Base-by-base conservation (phyloP, 2,329 filamentous ascomycete genomes). In the Truncatella angustata region DNA sequence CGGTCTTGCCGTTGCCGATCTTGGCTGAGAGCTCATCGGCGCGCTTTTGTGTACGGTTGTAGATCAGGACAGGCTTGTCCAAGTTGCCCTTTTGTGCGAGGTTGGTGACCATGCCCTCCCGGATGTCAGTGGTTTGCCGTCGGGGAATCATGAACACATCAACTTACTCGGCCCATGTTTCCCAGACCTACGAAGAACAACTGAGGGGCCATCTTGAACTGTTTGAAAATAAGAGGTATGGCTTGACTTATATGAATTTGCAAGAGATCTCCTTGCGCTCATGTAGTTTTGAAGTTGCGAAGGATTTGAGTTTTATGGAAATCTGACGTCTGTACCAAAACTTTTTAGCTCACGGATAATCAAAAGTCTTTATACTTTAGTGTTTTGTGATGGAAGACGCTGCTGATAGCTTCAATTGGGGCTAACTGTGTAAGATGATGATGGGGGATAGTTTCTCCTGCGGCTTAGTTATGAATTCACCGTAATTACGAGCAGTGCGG, bases 21-120 rank as follows among this genome's bases (percentile, higher is more conserved):
- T 74, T 78, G 21, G 78, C 73, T 52, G 81, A 79, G 45, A 93
- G 78, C 21, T 88, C 82, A 32, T 79, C 73, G 24, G 89, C 77
- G 48, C 87, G 82, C 60, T 85, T 74, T 50, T 73, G 73, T 10
- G 89, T 92, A 52, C 91, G 87, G 73, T 96, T 96, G 75, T 85
- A 92, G 55, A 96, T 70, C 52, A 92, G 79, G 12, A 96, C 73
- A 1, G 91, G 88, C 24, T 82, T 79, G 23, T 84, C 77, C 24
- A 92, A 81, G 28, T 81, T 75, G 26, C 84, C 90, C 67, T 96
- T 96, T 63, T 87, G 79, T 9, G 88, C 85, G 34, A 97, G 76
- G 66, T 96, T 96, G 70, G 86, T 88, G 71, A 79, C 83, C 89
- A 96, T 95, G 57, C 87, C 90, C 87, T 91, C 36, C n/a, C n/a